phyloP scores from a whole-genome alignment of 2,329 filamentous ascomycete genomes.

The Stachybotrys chlorohalonatus region DNA sequence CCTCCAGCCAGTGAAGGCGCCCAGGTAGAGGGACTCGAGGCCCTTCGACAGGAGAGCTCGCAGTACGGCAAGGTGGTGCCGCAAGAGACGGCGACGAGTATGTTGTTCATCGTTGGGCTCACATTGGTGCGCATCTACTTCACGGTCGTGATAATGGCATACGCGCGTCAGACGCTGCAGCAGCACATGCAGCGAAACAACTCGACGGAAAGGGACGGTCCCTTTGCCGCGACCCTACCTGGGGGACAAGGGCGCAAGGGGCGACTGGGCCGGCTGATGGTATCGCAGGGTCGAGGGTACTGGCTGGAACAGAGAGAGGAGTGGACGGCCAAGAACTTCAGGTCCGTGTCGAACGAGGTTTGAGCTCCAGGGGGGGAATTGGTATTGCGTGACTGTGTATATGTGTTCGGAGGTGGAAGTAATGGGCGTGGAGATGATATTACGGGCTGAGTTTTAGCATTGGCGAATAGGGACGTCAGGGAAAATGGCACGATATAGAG shows the following conservation, averaged over 20 bases:
- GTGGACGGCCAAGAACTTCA: constrained; percentile 53
- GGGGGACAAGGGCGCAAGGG: constrained; percentile 74
- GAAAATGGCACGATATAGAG: not conserved
- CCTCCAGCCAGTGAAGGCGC: constrained; percentile 9
- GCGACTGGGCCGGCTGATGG: constrained; percentile 68
- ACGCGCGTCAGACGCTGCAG: constrained; percentile 67
- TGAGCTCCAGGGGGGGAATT: not conserved
- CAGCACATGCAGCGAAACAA: constrained; percentile 44
- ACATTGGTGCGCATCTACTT: constrained; percentile 77
- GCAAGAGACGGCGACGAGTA: constrained; percentile 62
- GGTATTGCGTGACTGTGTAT: not conserved
- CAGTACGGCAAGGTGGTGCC: constrained; percentile 26
- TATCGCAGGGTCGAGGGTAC: constrained; percentile 64
- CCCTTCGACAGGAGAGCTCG: constrained; percentile 21
- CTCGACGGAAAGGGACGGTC: constrained; percentile 49
- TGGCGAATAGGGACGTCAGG: not conserved
- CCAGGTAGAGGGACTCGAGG: constrained; percentile 22
- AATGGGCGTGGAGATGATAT: not conserved
- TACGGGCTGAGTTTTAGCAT: not conserved
- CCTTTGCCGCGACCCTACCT: constrained; percentile 59
- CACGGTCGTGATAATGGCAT: constrained; percentile 72
- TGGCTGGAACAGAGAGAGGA: constrained; percentile 68
- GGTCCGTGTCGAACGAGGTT: constrained; percentile 23
- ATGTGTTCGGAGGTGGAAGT: not conserved
- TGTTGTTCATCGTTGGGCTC: constrained; percentile 64